phyloP scores from a whole-genome alignment of 2,329 filamentous ascomycete genomes.

The Penicillium psychrosexuale region DNA sequence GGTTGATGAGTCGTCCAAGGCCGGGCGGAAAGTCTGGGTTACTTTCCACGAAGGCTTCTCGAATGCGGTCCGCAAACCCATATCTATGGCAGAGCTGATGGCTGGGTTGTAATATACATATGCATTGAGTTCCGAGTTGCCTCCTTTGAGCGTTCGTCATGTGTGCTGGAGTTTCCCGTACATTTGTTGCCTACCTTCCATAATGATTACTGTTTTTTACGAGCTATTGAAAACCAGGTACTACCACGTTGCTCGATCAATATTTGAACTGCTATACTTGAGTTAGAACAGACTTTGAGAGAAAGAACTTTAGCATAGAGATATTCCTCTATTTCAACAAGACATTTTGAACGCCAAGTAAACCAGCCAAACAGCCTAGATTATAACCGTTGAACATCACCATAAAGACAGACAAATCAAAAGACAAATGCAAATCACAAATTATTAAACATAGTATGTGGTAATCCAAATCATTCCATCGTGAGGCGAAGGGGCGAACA shows the following conservation, averaged over 20 bases:
- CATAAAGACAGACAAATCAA: neutral
- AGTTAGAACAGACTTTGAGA: neutral
- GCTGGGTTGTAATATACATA: constrained; percentile 33
- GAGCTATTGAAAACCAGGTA: neutral
- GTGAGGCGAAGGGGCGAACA: constrained; percentile 1
- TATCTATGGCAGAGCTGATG: constrained; percentile 77
- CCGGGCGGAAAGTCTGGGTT: constrained; percentile 71
- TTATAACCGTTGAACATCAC: neutral
- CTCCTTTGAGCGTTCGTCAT: constrained; percentile 7
- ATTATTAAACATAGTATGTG: neutral
- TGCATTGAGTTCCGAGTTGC: neutral
- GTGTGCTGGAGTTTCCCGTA: neutral
- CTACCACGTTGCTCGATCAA: neutral
- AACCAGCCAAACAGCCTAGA: neutral
- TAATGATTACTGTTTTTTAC: neutral
- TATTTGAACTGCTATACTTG: neutral
- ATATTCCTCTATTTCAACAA: neutral
- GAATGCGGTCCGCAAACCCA: constrained; percentile 86
- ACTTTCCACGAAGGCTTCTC: constrained; percentile 87
- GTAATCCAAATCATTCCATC: constrained; percentile 15
- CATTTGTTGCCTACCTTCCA: neutral
- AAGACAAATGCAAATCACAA: neutral
- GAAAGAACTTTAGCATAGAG: neutral
- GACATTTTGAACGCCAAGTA: neutral
- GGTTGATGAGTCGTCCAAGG: constrained; percentile 34